phyloP scores from a whole-genome alignment of 768 basidiomycete species.

The Panaeolus papilionaceus region DNA sequence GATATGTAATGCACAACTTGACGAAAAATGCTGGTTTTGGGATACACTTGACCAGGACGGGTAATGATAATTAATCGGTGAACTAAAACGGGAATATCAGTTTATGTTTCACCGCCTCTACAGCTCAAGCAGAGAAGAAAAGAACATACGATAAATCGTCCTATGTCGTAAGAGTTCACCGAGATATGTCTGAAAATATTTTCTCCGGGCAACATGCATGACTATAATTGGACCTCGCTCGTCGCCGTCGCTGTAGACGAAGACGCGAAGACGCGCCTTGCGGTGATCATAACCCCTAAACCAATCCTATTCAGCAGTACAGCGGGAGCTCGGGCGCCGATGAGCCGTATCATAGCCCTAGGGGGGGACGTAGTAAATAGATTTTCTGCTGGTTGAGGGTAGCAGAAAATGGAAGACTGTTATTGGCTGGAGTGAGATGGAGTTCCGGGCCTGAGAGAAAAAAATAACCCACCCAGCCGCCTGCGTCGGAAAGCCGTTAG shows the following conservation, averaged over 20 bases:
- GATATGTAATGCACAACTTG: background rate
- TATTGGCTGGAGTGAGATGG: background rate
- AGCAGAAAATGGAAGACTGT: background rate
- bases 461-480: background rate
- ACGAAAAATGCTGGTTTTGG: background rate
- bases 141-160: background rate
- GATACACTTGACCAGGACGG: too few relatives aligned
- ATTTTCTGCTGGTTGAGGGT: background rate
- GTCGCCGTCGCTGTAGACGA: background rate
- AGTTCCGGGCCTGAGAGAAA: slow-evolving; percentile 7
- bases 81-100: background rate
- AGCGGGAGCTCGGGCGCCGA: background rate
- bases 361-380: background rate
- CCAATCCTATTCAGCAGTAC: background rate
- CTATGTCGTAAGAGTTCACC: background rate
- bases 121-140: background rate
- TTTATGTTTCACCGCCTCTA: background rate
- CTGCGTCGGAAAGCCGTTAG: background rate
- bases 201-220: background rate
- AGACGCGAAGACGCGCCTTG: background rate
- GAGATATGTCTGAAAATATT: background rate
- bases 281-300: background rate
- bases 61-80: too few relatives aligned
- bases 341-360: background rate
- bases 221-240: too few relatives aligned